Evolutionary conservation across 176 grass and related monocot genomes (phyloP).

Genomic region (Lolium perenne): DNA sequence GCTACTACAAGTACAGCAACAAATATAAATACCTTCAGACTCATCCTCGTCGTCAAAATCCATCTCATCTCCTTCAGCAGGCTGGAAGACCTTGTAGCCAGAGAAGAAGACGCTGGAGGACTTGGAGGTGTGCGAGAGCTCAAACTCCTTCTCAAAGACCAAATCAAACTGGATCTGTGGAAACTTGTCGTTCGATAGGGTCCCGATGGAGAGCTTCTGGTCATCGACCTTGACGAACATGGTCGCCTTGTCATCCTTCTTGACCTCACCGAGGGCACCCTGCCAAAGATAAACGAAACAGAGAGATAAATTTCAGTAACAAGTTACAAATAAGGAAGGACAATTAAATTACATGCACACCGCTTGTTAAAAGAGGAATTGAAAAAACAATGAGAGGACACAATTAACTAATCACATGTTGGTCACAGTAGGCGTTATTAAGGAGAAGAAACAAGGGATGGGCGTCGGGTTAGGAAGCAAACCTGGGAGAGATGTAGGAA

Average conservation of each 20-base stretch:
- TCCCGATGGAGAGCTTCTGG: constrained; percentile 77
- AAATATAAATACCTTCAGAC: constrained; percentile 37
- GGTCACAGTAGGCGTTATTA: too few species aligned
- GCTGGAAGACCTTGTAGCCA: constrained; percentile 72
- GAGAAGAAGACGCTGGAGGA: constrained; percentile 66
- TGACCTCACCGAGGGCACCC: constrained; percentile 71
- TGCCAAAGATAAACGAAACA: not conserved
- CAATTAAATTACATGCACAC: too few species aligned
- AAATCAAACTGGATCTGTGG: constrained; percentile 81
- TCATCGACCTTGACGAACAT: constrained; percentile 62
- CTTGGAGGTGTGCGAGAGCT: constrained; percentile 87
- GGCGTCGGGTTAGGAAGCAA: constrained; percentile 16
- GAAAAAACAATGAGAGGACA: too few species aligned
- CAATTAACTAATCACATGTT: too few species aligned
- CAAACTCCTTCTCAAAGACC: constrained; percentile 90
- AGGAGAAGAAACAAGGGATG: too few species aligned
- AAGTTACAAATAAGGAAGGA: not conserved
- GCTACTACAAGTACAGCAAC: not conserved
- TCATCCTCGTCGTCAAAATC: constrained; percentile 42
- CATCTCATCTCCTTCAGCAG: constrained; percentile 48
- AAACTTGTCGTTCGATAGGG: constrained; percentile 58
- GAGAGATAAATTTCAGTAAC: not conserved
- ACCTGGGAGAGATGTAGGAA: constrained; percentile 87
- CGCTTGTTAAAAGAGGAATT: too few species aligned
- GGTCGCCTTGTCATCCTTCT: constrained; percentile 63